Percentiles rank a stretch among this genome's conserved stretches.
Evolutionary conservation across 2,329 filamentous ascomycete genomes (phyloP).

Genomic region (Fusarium sp.): DNA sequence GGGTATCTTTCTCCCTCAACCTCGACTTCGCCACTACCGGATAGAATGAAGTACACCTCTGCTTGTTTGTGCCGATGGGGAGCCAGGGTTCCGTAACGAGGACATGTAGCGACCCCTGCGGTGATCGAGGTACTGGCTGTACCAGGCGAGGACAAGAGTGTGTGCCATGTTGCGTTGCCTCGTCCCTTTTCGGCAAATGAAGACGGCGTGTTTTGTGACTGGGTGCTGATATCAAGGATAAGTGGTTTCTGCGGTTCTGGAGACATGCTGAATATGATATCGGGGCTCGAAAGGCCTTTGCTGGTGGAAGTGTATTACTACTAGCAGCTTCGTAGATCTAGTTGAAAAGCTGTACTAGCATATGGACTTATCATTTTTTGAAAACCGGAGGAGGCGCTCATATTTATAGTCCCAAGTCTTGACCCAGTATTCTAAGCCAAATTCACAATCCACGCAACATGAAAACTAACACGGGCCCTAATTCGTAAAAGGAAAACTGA

Average conservation of each 20-base stretch:
- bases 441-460: neutral
- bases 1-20: constrained; percentile 27
- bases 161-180: constrained; percentile 44
- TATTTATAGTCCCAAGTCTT: no score
- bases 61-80: constrained; percentile 46
- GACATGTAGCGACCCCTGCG: constrained; percentile 42
- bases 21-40: constrained; percentile 42
- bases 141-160: constrained; percentile 33
- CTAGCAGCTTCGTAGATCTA: neutral
- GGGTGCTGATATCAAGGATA: constrained; percentile 18
- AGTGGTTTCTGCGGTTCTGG: constrained; percentile 7
- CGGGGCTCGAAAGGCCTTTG: neutral
- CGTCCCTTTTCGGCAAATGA: constrained; percentile 21
- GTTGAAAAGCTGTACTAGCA: neutral
- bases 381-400: no score
- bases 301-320: neutral
- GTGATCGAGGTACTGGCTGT: constrained; percentile 30
- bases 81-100: constrained; percentile 36
- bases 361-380: no score
- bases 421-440: neutral
- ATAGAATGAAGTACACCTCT: constrained; percentile 46
- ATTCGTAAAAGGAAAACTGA: neutral
- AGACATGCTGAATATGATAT: constrained; percentile 1
- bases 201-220: constrained; percentile 2
- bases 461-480: neutral